Percentiles rank a stretch among this genome's conserved stretches.
These are phyloP conservation scores for Lenwebbia sp. DNA, from an alignment of 345 rosid species.

Conservation along the genomic window DNA sequence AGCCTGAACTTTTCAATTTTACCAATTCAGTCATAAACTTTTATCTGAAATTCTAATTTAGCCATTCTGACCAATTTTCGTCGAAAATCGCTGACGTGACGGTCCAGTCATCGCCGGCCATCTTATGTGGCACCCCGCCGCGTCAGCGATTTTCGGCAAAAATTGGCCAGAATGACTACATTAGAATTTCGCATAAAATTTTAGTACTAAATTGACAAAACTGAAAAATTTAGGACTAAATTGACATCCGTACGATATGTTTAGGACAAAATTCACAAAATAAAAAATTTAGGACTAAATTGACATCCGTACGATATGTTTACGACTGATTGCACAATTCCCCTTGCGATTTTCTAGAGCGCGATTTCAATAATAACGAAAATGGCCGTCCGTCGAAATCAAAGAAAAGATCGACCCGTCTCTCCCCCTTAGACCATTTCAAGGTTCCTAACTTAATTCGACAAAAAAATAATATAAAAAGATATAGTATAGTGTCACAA, in stretches of 20 bases:
- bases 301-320: too few relatives aligned
- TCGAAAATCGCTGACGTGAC: fast-evolving
- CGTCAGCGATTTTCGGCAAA: neutral
- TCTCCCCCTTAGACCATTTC: neutral
- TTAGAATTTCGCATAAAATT: neutral
- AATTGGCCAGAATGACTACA: fast-evolving
- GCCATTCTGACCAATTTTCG: neutral
- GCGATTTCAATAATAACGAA: neutral
- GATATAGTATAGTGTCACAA: neutral
- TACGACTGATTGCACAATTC: neutral
- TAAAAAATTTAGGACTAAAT: fast-evolving
- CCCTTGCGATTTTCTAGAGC: neutral
- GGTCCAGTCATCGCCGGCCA: fast-evolving
- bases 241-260: fast-evolving
- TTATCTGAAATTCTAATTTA: neutral
- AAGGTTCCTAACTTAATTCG: neutral
- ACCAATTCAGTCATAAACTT: neutral
- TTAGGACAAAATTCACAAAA: neutral
- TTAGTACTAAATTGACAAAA: neutral
- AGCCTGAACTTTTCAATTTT: fast-evolving
- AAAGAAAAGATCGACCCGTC: neutral
- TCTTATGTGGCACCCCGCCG: too few relatives aligned
- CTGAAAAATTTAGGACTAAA: fast-evolving
- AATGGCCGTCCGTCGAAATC: neutral
- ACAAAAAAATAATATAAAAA: neutral